Evolutionary conservation across 306 rosid species (phyloP).

Genomic region (Rubus idaeus): DNA sequence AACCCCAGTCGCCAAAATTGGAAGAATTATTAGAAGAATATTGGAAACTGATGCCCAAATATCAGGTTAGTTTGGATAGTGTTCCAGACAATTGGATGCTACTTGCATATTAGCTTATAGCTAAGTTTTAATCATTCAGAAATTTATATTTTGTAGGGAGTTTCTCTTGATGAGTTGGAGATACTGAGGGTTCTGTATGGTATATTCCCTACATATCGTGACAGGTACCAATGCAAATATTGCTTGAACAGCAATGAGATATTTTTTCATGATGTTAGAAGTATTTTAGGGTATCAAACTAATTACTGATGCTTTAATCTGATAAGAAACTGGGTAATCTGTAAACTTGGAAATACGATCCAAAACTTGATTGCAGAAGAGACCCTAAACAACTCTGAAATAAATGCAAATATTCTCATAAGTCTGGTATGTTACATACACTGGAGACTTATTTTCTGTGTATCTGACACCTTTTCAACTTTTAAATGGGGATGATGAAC

Average conservation of each 20-base stretch:
- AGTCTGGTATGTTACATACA: not conserved
- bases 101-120: not conserved
- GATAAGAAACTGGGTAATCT: not conserved
- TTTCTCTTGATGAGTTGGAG: slow-evolving; percentile 73
- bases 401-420: too few species aligned
- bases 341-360: not conserved
- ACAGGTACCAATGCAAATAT: slow-evolving; percentile 55
- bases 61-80: slow-evolving; percentile 57
- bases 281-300: not conserved
- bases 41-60: slow-evolving; percentile 88
- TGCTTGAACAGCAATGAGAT: slow-evolving; percentile 20
- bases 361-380: too few species aligned
- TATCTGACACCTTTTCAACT: slow-evolving; percentile 27
- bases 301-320: not conserved
- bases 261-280: not conserved
- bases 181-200: slow-evolving; percentile 80
- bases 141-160: slow-evolving; percentile 51
- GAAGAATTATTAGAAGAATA: slow-evolving; percentile 83
- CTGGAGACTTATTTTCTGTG: not conserved
- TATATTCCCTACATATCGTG: slow-evolving; percentile 80
- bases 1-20: slow-evolving; percentile 71
- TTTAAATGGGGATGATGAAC: slow-evolving; percentile 35
- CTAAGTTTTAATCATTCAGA: not conserved
- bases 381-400: too few species aligned
- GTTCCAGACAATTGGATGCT: not conserved